Evolutionary conservation across 257 asterid genomes (phyloP).

Genomic region (Solanum sitiens): DNA sequence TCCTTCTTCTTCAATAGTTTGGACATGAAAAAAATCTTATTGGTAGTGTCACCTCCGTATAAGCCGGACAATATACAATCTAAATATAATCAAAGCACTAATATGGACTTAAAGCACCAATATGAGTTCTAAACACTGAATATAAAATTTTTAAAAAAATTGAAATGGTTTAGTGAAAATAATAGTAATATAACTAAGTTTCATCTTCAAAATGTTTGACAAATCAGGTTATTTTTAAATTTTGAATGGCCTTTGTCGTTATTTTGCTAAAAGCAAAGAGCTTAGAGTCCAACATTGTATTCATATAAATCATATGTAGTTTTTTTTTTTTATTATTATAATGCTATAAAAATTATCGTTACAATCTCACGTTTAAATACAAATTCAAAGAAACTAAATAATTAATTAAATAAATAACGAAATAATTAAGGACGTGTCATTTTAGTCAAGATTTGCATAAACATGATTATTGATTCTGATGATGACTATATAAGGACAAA

Average conservation of each 20-base stretch:
- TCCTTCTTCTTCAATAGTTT: too few species aligned
- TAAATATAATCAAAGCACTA: too few species aligned
- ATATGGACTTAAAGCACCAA: too few species aligned
- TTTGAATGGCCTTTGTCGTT: neutral
- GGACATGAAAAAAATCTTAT: too few species aligned
- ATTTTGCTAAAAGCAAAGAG: neutral
- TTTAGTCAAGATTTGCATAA: neutral
- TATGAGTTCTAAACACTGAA: too few species aligned
- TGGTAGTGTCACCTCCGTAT: too few species aligned
- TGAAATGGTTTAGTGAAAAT: neutral
- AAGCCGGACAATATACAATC: too few species aligned
- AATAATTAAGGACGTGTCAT: neutral
- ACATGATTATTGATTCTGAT: neutral
- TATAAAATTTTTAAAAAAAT: too few species aligned
- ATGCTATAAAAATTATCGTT: neutral
- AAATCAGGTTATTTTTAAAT: neutral
- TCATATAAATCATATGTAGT: neutral
- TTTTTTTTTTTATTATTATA: too few species aligned
- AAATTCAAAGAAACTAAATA: too few species aligned
- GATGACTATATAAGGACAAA: neutral
- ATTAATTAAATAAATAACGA: too few species aligned
- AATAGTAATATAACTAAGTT: neutral
- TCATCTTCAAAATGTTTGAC: neutral
- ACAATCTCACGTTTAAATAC: neutral
- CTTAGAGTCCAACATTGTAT: neutral